Evolutionary conservation across 371 early-diverging fungal genomes (phyloP), one percentile per base, ranked within the genome.

Genomic region (Rhizopus sp.): DNA sequence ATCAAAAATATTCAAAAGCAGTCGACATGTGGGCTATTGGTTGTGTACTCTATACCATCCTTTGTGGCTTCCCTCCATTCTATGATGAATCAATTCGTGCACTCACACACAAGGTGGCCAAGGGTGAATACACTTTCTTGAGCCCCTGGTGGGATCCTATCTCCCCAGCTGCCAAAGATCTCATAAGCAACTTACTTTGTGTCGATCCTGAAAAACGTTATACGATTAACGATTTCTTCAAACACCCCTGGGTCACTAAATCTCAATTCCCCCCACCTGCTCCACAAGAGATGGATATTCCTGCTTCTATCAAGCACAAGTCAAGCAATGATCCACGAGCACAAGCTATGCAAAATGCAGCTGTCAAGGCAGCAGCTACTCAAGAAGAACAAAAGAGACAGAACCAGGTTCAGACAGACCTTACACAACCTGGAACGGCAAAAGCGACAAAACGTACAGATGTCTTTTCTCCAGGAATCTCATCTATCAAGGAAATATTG

Each of bases 11-110:
- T 62, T 79, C 80, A 32, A 86, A 86, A 68, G 78, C 84, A 4
- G 91, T 91, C 12, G 92, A 92, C 65, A 85, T 89, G 85, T 92
- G 90, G 90, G 88, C 90, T 1, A 73, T 90, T 52, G 92, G 92
- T 37, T 90, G 90, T 70, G 87, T 92, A 13, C 77, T 91, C 39
- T 92, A 91, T 62, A 87, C 88, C 2, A 67, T 89, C 59, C 72
- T 91, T 4, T 86, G 87, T 57, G 92, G 91, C 0, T 88, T 85
- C 63, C 91, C 89, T 56, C 91, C 92, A 1, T 91, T 91, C 62
- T 87, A 86, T 55, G 88, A 87, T 59, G 87, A 87, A 54, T 78
- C 81, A 39, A 80, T 83, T 57, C 77, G 75, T 59, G 73, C 71
- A 0, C 62, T 88, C 45, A 83, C 86, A 0, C 74, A 84, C 57